Evolutionary conservation across 2,329 filamentous ascomycete genomes (phyloP).

Genomic region (Colletotrichum brevisporum): DNA sequence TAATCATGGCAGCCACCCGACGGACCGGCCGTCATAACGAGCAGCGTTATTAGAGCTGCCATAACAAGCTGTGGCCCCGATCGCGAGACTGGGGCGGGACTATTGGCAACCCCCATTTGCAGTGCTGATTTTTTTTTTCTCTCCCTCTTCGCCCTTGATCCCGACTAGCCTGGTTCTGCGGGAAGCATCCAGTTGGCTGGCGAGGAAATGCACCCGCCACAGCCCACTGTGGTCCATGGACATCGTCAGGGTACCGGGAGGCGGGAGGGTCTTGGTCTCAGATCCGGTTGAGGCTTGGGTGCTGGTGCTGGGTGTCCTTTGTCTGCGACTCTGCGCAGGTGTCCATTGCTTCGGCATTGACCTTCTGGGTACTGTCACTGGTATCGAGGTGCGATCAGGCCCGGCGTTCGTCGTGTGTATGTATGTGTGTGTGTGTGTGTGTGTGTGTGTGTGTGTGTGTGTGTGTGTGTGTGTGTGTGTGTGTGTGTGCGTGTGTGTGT

Average conservation of each 20-base stretch:
- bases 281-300: slow-evolving; percentile 7
- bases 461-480: background rate
- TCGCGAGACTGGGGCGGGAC: slow-evolving; percentile 19
- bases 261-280: slow-evolving; percentile 2
- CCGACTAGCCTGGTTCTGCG: slow-evolving; percentile 27
- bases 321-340: background rate
- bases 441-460: no score
- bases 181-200: slow-evolving; percentile 31
- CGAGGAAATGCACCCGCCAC: slow-evolving; percentile 8
- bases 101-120: slow-evolving; percentile 15
- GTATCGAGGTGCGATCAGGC: slow-evolving; percentile 32
- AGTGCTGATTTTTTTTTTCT: background rate
- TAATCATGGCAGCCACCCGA: background rate
- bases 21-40: slow-evolving; percentile 24
- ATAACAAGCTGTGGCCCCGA: slow-evolving; percentile 15
- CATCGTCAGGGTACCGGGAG: background rate
- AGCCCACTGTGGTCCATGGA: background rate
- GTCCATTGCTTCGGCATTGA: slow-evolving; percentile 18
- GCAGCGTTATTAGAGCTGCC: slow-evolving; percentile 1
- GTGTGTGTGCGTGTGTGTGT: background rate
- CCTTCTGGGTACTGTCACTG: slow-evolving; percentile 7
- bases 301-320: background rate
- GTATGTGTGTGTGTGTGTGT: background rate
- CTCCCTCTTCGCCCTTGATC: slow-evolving; percentile 25
- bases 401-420: slow-evolving; percentile 34